Percentiles rank a stretch among this genome's conserved stretches.
Conservation (phyloP, 805 yeast genomes). For the Ogataea henricii region DNA sequence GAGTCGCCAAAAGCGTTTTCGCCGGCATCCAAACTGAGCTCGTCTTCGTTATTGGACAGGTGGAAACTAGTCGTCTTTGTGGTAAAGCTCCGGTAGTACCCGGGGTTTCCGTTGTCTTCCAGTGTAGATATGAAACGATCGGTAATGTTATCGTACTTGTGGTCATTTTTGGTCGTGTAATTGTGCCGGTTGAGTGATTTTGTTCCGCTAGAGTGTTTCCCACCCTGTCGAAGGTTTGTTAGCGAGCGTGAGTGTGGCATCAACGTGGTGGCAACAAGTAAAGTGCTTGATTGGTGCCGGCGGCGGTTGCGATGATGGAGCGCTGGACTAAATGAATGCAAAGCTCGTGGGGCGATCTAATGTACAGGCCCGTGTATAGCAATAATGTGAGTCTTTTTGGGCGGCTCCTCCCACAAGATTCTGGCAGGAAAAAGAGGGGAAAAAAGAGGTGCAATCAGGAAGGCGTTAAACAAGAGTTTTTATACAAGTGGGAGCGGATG, state of each 20-base stretch:
- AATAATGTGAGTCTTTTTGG: background rate
- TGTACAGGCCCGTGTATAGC: slow-evolving; percentile 1
- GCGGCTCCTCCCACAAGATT: slow-evolving; percentile 4
- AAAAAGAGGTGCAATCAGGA: background rate
- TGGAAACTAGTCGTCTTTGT: slow-evolving; percentile 15
- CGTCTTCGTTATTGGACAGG: slow-evolving; percentile 7
- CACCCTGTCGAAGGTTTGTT: slow-evolving; percentile 3
- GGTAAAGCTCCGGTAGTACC: slow-evolving; percentile 21
- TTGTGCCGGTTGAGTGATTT: slow-evolving; percentile 16
- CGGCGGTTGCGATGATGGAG: slow-evolving; percentile 1
- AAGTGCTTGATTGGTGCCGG: background rate
- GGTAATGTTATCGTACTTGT: slow-evolving; percentile 26
- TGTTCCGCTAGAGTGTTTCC: slow-evolving; percentile 1
- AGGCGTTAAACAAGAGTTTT: slow-evolving; percentile 2
- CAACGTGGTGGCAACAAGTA: background rate
- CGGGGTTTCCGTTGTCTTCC: slow-evolving; percentile 27
- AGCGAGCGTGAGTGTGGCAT: slow-evolving; percentile 6
- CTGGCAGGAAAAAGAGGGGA: slow-evolving; percentile 4
- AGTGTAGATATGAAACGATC: slow-evolving; percentile 31
- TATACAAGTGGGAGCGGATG: slow-evolving; percentile 1
- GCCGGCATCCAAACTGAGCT: slow-evolving; percentile 9
- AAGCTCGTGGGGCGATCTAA: background rate
- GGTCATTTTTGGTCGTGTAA: slow-evolving; percentile 24
- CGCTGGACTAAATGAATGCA: background rate
- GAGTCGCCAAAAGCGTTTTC: slow-evolving; percentile 16